Base-by-base conservation (phyloP, 2,329 filamentous ascomycete species). In the Diaporthe australafricana region DNA sequence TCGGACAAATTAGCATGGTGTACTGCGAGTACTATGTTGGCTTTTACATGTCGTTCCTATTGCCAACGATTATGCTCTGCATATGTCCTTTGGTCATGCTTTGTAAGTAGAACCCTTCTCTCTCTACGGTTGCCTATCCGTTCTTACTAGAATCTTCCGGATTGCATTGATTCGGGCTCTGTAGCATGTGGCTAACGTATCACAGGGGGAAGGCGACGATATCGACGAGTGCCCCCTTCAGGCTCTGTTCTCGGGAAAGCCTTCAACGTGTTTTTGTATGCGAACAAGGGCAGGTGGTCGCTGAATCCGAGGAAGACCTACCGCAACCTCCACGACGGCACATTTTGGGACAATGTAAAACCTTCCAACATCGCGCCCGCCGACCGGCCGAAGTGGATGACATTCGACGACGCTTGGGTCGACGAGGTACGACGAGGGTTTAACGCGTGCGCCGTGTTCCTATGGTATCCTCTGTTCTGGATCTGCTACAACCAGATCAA, bases 321-420 rank as follows among this genome's bases (percentile, higher is more conserved):
- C 79, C 87, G 52, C 16, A 88, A 90, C 76, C 84, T 91, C 76
- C 86, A 89, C 73, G 83, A 85, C 67, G 84, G 84, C 70, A 40
- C 45, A 30, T 87, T 88, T 79, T 89, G 87, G 87, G 83, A 88
- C 5, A 70, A 70, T 14, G 67, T 70, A 22, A 70, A 70, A 27
- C 67, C 67, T 9, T 60, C 52, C 55, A 79, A 81, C 40, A 85
- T 85, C 70, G 73, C 52, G 73, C 60, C 60, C 7, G 42, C 30
- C 8, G 77, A 40, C 75, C 89, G 88, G 47, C 92, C 90, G 0
- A 75, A 76, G 0, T 94, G 92, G 91, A 95, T 95, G 91, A 92
- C 88, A 2, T 94, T 94, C 76, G 92, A 95, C 74, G 93, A 95
- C 75, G 88, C 88, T 25, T 95, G 92, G 92, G 92, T 95, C 47